Percentiles rank a stretch among this genome's conserved stretches.
Evolutionary conservation across 495 filamentous ascomycete species (phyloP).

Genomic region (Neurospora sublineolata): DNA sequence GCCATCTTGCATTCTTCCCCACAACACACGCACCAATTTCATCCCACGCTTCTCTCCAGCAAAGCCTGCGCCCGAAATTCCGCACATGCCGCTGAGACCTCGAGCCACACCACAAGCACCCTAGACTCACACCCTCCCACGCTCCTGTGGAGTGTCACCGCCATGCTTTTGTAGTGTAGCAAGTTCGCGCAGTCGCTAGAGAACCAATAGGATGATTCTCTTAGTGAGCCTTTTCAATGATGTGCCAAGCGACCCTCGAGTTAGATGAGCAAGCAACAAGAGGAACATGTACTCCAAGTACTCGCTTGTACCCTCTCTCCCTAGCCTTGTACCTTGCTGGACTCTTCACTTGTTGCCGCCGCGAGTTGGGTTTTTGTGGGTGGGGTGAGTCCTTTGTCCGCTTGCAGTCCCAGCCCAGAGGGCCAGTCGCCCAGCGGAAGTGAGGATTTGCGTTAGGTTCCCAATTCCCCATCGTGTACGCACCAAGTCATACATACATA

Average conservation of each 20-base stretch:
- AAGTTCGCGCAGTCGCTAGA: background rate
- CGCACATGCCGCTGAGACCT: slow-evolving; percentile 8
- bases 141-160: slow-evolving; percentile 12
- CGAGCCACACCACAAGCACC: slow-evolving; percentile 4
- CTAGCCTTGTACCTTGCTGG: background rate
- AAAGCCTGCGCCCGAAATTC: slow-evolving; percentile 15
- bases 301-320: background rate
- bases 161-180: slow-evolving; percentile 13
- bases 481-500: no score
- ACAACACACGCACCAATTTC: slow-evolving; percentile 6
- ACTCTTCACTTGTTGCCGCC: background rate
- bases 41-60: slow-evolving; percentile 16
- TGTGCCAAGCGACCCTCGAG: slow-evolving; percentile 5
- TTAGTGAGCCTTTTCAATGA: slow-evolving; percentile 16
- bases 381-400: background rate
- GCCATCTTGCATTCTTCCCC: slow-evolving; percentile 4
- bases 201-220: slow-evolving; percentile 19
- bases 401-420: background rate
- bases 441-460: background rate
- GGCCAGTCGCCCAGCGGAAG: background rate
- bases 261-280: background rate
- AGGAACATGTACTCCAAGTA: background rate
- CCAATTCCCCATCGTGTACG: background rate
- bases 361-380: background rate
- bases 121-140: slow-evolving; percentile 11